Conservation (phyloP, 805 yeast species). For the Saturnispora bothae region DNA sequence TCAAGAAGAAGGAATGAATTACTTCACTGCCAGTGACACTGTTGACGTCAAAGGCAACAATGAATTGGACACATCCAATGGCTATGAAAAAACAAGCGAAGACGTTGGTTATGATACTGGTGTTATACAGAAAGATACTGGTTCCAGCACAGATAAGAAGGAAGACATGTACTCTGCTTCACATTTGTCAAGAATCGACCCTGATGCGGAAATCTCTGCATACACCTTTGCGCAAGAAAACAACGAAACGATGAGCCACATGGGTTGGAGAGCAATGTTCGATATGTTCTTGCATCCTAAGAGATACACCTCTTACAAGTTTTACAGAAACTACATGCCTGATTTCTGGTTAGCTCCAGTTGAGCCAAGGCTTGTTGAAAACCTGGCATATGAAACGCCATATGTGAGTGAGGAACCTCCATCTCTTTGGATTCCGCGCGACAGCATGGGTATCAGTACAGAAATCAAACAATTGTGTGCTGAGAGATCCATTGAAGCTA, state of each 20-base stretch:
- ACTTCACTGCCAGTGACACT: constrained; percentile 13
- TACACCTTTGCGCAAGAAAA: constrained; percentile 6
- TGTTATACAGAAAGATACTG: not conserved
- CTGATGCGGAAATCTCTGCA: constrained; percentile 5
- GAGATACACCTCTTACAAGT: constrained; percentile 19
- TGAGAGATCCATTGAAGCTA: constrained; percentile 42
- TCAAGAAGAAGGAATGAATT: constrained; percentile 25
- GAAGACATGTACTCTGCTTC: constrained; percentile 2
- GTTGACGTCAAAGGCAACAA: not conserved
- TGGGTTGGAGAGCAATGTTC: constrained; percentile 5
- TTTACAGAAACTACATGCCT: constrained; percentile 31
- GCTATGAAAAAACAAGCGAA: not conserved
- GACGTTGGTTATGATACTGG: not conserved
- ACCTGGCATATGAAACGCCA: constrained; percentile 39
- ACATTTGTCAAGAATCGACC: constrained; percentile 2
- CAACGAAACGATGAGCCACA: not conserved
- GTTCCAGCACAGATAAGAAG: constrained; percentile 6
- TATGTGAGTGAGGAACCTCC: constrained; percentile 47
- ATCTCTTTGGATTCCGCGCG: constrained; percentile 61
- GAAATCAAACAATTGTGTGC: constrained; percentile 44
- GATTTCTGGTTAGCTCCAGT: constrained; percentile 15
- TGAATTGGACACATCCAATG: too few species aligned
- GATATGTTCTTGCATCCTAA: constrained; percentile 23
- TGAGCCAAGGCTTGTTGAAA: constrained; percentile 9
- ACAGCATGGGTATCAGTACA: constrained; percentile 55